Percentiles rank a stretch among this genome's conserved stretches.
Conservation (phyloP, 345 rosid species). For the Acer campestre region DNA sequence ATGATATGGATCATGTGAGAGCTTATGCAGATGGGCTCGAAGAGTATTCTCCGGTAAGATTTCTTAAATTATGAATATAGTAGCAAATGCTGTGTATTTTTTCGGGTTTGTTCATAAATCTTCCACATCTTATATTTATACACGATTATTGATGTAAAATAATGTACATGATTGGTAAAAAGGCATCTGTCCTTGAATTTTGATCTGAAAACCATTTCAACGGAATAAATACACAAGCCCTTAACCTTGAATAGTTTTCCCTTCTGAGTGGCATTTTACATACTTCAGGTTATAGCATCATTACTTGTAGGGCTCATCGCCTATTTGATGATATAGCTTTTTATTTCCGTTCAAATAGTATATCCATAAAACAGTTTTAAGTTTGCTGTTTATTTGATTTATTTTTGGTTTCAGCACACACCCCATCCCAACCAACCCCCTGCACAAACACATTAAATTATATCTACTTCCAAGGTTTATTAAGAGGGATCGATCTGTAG, state of each 20-base stretch:
- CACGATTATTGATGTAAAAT: neutral
- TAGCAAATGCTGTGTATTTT: conserved; percentile 1
- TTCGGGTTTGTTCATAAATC: conserved; percentile 7
- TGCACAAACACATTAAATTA: neutral
- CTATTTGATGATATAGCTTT: neutral
- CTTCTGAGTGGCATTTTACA: neutral
- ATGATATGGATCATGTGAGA: conserved; percentile 69
- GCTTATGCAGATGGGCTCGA: conserved; percentile 67
- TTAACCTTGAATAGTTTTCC: neutral
- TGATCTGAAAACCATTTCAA: neutral
- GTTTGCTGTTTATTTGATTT: neutral
- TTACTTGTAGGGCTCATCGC: neutral
- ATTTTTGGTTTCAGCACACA: neutral
- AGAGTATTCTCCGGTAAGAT: conserved; percentile 70
- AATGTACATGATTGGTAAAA: neutral
- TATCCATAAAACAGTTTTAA: neutral
- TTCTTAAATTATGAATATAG: conserved; percentile 2
- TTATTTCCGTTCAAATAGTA: neutral
- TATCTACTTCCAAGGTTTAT: neutral
- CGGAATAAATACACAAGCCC: neutral
- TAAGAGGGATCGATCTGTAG: neutral
- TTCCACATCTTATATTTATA: neutral
- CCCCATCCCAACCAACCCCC: neutral
- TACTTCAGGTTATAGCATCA: neutral
- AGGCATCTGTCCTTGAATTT: conserved; percentile 5